phyloP scores from a whole-genome alignment of 768 basidiomycete genomes.

The Fistulinella prunicolor region DNA sequence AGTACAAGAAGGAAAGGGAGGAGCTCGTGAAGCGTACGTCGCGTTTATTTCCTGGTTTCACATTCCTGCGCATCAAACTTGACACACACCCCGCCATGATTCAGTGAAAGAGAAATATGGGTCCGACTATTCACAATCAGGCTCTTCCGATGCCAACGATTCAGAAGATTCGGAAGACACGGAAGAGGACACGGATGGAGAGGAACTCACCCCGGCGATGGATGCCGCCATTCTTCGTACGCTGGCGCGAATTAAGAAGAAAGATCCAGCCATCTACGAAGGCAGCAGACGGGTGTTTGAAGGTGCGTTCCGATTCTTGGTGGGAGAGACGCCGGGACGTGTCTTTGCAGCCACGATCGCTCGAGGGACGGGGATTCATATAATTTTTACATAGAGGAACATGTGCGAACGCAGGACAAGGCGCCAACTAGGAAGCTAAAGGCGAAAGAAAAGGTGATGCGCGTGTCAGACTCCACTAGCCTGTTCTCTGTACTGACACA shows the following conservation, averaged over 20 bases:
- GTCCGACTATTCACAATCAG: constrained; percentile 51
- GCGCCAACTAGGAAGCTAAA: constrained; percentile 24
- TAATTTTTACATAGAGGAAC: constrained; percentile 54
- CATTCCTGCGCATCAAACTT: not conserved
- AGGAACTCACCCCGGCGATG: constrained; percentile 88
- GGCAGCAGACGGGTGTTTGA: constrained; percentile 68
- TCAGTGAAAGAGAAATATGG: constrained; percentile 88
- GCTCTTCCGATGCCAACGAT: constrained; percentile 27
- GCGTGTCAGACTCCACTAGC: not conserved
- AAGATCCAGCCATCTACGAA: constrained; percentile 85
- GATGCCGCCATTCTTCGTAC: constrained; percentile 94
- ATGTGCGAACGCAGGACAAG: constrained; percentile 38
- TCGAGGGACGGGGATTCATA: not conserved
- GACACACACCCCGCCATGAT: not conserved
- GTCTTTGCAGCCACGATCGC: not conserved
- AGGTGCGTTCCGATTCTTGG: constrained; percentile 44
- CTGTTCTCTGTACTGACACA: constrained; percentile 1
- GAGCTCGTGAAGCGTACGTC: constrained; percentile 73
- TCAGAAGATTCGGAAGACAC: constrained; percentile 65
- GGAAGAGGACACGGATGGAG: constrained; percentile 93
- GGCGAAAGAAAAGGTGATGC: constrained; percentile 51
- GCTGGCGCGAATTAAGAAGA: constrained; percentile 76
- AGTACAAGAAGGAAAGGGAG: constrained; percentile 80
- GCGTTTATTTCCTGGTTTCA: not conserved
- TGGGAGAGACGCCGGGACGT: too few species aligned